Conservation (phyloP, 495 filamentous ascomycete genomes). For the Neurospora sp. region DNA sequence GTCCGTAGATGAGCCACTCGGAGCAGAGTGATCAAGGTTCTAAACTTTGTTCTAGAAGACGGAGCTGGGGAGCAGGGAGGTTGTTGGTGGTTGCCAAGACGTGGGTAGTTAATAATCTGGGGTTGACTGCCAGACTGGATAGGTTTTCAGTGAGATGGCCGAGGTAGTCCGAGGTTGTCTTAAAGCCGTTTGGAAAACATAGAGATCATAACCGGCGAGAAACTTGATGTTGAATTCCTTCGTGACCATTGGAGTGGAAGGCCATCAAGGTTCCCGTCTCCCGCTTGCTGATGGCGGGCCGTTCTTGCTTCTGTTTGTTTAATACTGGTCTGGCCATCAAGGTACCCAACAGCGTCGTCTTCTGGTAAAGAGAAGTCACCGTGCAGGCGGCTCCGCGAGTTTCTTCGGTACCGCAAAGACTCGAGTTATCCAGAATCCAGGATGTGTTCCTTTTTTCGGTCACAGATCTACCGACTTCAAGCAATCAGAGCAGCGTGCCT, state of each 20-base stretch:
- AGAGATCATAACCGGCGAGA: neutral
- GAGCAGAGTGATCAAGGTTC: too few relatives aligned
- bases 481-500: neutral
- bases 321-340: neutral
- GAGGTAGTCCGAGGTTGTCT: neutral
- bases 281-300: neutral
- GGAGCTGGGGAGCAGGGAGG: neutral
- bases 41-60: neutral
- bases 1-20: neutral
- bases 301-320: neutral
- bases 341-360: neutral
- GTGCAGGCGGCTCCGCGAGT: neutral
- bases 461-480: neutral
- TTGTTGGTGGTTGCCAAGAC: neutral
- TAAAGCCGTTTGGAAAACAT: neutral
- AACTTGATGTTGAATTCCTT: neutral
- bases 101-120: neutral
- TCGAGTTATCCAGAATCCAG: neutral
- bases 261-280: neutral
- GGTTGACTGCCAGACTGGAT: neutral
- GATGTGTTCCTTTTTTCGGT: neutral
- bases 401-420: neutral
- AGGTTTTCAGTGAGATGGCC: neutral
- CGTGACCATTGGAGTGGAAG: neutral
- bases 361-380: neutral